A percentile compares a stretch with the other conserved stretches of the same genome.
These are phyloP conservation scores for Priceomyces castillae DNA, from an alignment of 805 yeast genomes.

Conservation along the genomic window DNA sequence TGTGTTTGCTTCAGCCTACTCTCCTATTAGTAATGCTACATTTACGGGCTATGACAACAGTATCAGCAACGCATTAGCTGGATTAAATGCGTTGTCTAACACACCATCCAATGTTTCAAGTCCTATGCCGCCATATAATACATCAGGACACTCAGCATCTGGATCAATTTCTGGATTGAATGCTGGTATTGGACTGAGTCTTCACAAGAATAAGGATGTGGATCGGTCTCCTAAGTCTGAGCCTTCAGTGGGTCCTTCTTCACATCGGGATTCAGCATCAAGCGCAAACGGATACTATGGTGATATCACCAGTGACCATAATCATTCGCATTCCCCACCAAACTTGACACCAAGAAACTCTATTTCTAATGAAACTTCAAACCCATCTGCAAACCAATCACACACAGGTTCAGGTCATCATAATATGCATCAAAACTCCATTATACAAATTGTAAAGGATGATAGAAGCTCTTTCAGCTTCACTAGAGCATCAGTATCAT, in stretches of 20 bases:
- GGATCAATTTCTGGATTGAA: background rate
- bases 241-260: slow-evolving; percentile 26
- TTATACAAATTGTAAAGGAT: slow-evolving; percentile 40
- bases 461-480: slow-evolving; percentile 36
- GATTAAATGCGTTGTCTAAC: slow-evolving; percentile 40
- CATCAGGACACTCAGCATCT: background rate
- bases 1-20: slow-evolving; percentile 28
- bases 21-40: slow-evolving; percentile 34
- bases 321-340: slow-evolving; percentile 28
- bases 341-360: slow-evolving; percentile 32
- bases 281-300: slow-evolving; percentile 43
- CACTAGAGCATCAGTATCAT: slow-evolving; percentile 38
- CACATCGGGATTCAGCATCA: slow-evolving; percentile 25
- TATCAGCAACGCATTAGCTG: slow-evolving; percentile 43
- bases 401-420: slow-evolving; percentile 9
- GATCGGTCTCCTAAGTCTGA: slow-evolving; percentile 1
- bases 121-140: background rate
- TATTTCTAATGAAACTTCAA: slow-evolving; percentile 12
- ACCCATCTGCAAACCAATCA: slow-evolving; percentile 1
- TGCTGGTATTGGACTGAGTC: background rate
- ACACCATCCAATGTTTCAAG: slow-evolving; percentile 21
- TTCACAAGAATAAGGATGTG: background rate
- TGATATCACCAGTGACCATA: slow-evolving; percentile 40
- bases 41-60: slow-evolving; percentile 42
- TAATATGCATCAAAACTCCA: slow-evolving; percentile 34